Percentiles rank a stretch among this genome's conserved stretches.
Evolutionary conservation across 768 basidiomycete genomes (phyloP).

Genomic region (Lactarius psammicola): DNA sequence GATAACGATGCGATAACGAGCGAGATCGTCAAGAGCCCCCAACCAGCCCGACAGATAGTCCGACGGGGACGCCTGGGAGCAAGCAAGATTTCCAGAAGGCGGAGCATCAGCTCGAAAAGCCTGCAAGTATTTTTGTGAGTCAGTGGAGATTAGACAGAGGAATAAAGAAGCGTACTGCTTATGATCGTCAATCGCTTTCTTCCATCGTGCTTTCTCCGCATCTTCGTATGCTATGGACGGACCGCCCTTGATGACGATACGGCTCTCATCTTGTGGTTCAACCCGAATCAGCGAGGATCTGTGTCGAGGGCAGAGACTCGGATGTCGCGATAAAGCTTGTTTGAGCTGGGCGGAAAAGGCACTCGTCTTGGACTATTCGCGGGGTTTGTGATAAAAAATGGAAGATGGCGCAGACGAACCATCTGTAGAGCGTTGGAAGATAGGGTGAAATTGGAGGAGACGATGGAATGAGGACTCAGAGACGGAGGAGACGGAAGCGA

Average conservation of each 20-base stretch:
- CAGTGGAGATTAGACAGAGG: constrained; percentile 11
- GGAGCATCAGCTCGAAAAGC: constrained; percentile 87
- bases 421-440: constrained; percentile 72
- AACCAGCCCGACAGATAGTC: constrained; percentile 85
- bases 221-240: constrained; percentile 48
- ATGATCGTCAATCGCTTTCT: constrained; percentile 70
- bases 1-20: constrained; percentile 94
- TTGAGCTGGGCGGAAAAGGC: constrained; percentile 76
- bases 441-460: constrained; percentile 69
- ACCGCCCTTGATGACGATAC: constrained; percentile 36
- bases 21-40: constrained; percentile 94
- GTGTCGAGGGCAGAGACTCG: constrained; percentile 75
- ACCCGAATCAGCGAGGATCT: constrained; percentile 62
- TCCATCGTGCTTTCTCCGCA: constrained; percentile 73
- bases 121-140: constrained; percentile 42
- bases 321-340: constrained; percentile 81
- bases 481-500: constrained; percentile 69
- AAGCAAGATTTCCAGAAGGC: constrained; percentile 79
- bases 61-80: constrained; percentile 79
- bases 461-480: constrained; percentile 72
- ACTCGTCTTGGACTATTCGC: constrained; percentile 53
- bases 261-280: constrained; percentile 49
- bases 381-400: constrained; percentile 55
- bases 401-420: constrained; percentile 71
- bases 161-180: constrained; percentile 62